Evolutionary conservation across 148 eudicot genomes (phyloP).

Genomic region (Camellia japonica): DNA sequence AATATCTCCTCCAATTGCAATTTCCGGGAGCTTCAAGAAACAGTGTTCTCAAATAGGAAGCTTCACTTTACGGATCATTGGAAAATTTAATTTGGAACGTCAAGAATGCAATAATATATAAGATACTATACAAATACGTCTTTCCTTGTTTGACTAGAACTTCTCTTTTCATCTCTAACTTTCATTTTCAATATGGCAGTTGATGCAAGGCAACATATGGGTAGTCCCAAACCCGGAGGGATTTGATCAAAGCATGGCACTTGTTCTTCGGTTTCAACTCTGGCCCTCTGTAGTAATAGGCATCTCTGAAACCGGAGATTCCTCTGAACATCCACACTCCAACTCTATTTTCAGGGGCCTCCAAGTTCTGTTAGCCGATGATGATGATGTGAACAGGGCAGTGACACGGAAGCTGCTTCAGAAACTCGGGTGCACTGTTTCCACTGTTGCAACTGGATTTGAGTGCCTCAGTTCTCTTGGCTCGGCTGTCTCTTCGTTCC

Average conservation of each 20-base stretch:
- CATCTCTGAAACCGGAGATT: constrained; percentile 45
- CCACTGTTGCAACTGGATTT: constrained; percentile 60
- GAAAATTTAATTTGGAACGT: constrained; percentile 1
- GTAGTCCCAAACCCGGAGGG: constrained; percentile 56
- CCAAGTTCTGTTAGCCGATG: constrained; percentile 70
- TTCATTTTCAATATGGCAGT: constrained; percentile 32
- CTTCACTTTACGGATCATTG: not conserved
- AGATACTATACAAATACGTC: not conserved
- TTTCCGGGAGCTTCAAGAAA: not conserved
- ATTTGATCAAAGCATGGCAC: constrained; percentile 69
- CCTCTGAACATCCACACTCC: constrained; percentile 36
- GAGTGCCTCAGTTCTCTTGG: constrained; percentile 65
- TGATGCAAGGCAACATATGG: constrained; percentile 92
- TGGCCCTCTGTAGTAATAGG: constrained; percentile 45
- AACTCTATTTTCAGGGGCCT: constrained; percentile 55
- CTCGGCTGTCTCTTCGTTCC: constrained; percentile 34
- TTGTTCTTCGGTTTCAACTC: constrained; percentile 61
- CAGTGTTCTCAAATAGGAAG: not conserved
- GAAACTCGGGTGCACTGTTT: constrained; percentile 64
- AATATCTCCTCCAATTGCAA: not conserved
- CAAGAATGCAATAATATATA: not conserved
- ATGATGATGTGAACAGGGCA: constrained; percentile 62
- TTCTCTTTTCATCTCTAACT: not conserved
- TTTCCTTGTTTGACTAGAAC: not conserved
- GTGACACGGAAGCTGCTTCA: constrained; percentile 67